phyloP scores from a whole-genome alignment of 345 rosid species.

The Mallotus nudiflorus region DNA sequence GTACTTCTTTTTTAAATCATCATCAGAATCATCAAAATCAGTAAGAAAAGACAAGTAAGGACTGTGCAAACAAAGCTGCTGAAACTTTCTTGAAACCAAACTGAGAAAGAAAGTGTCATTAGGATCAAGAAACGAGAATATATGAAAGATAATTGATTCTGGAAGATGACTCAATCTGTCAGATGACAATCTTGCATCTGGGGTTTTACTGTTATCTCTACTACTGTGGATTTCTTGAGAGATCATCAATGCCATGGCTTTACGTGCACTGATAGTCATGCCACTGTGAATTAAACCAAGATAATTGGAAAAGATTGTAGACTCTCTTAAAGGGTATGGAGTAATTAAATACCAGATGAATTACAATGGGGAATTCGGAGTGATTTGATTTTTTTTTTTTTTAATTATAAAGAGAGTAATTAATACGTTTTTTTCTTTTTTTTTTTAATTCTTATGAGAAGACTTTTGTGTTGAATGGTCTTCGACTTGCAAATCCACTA shows the following conservation, averaged over 20 bases:
- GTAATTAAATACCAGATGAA: no score
- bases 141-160: constrained; percentile 1
- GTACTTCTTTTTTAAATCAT: background rate
- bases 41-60: constrained; percentile 16
- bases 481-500: no score
- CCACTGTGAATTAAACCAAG: no score
- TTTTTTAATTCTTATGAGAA: no score
- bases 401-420: no score
- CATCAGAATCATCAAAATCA: constrained; percentile 5
- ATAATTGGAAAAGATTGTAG: no score
- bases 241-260: constrained; percentile 10
- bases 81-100: constrained; percentile 11
- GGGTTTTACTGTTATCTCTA: background rate
- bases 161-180: constrained; percentile 11
- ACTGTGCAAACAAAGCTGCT: background rate
- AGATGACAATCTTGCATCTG: background rate
- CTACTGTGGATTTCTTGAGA: background rate
- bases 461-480: no score
- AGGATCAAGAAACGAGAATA: constrained; percentile 13
- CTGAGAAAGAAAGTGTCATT: constrained; percentile 16
- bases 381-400: no score
- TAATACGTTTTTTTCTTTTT: no score
- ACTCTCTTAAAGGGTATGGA: no score
- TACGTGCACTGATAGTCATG: constrained; percentile 7
- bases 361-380: no score